Percentiles rank a stretch among this genome's conserved stretches.
phyloP scores from a whole-genome alignment of 2,329 filamentous ascomycete species.

The Calonectria ilicicola region DNA sequence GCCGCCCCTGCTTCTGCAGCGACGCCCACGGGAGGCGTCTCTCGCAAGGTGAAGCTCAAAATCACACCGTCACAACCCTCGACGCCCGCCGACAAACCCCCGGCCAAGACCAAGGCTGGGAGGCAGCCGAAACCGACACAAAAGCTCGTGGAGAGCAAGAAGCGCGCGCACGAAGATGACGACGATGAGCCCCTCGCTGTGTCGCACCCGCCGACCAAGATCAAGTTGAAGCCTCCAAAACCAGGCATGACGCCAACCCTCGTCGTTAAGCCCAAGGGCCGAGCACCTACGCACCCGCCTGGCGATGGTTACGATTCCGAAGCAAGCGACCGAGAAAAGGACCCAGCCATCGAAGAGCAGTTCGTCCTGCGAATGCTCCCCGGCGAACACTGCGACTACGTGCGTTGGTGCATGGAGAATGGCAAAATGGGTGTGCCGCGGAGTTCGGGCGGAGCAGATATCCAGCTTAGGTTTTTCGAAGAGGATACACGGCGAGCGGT shows the following conservation, averaged over 20 bases:
- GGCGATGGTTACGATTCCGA: constrained; percentile 98
- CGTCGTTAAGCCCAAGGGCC: constrained; percentile 73
- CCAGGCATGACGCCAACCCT: constrained; percentile 50
- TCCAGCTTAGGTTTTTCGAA: constrained; percentile 84
- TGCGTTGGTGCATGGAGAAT: constrained; percentile 81
- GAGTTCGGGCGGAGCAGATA: constrained; percentile 77
- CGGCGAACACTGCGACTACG: constrained; percentile 86
- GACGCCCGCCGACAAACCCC: constrained; percentile 49
- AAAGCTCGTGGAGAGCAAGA: constrained; percentile 69
- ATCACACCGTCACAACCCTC: constrained; percentile 53
- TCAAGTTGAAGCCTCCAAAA: constrained; percentile 62
- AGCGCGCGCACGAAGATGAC: constrained; percentile 69
- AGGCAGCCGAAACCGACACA: constrained; percentile 70
- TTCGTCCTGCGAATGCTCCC: constrained; percentile 91
- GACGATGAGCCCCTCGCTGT: constrained; percentile 56
- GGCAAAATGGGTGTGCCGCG: constrained; percentile 78
- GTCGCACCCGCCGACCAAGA: constrained; percentile 59
- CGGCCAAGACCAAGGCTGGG: constrained; percentile 69
- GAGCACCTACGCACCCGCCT: constrained; percentile 74
- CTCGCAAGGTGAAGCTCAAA: constrained; percentile 57
- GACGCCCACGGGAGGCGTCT: constrained; percentile 46
- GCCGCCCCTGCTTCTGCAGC: constrained; percentile 17
- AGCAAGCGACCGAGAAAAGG: constrained; percentile 87
- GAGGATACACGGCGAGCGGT: constrained; percentile 79
- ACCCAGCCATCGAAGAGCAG: constrained; percentile 90